Percentiles rank a stretch among this genome's conserved stretches.
Evolutionary conservation across 2,329 filamentous ascomycete species (phyloP).

Genomic region (Pseudonectria foliicola): DNA sequence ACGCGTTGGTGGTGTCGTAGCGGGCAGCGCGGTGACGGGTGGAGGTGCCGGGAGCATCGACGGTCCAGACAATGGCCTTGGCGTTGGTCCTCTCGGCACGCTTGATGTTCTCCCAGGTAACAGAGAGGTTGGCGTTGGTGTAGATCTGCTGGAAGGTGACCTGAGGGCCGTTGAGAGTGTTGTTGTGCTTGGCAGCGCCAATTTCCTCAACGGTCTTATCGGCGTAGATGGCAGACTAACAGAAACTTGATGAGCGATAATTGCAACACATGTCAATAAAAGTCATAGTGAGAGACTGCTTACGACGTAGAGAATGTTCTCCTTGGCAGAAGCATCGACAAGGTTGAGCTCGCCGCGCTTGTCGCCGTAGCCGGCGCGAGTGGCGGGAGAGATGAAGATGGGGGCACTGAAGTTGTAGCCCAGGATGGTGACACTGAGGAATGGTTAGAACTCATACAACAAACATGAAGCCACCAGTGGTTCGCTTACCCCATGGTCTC

Average conservation of each 20-base stretch:
- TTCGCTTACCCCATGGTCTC: conserved; percentile 23
- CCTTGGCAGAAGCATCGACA: conserved; percentile 36
- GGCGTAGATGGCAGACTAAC: conserved; percentile 23
- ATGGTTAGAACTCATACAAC: neutral
- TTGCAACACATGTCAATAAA: too few relatives aligned
- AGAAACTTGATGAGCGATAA: neutral
- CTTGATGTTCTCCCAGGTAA: conserved; percentile 26
- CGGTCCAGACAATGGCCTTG: conserved; percentile 32
- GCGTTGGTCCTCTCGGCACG: conserved; percentile 27
- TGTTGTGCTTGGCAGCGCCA: conserved; percentile 20
- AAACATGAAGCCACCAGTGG: conserved; percentile 1
- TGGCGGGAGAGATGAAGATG: conserved; percentile 42
- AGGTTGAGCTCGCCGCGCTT: conserved; percentile 40
- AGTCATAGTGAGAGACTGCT: neutral
- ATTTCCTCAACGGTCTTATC: conserved; percentile 30
- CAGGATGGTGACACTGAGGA: conserved; percentile 32
- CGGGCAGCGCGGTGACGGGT: conserved; percentile 19
- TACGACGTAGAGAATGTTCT: conserved; percentile 39
- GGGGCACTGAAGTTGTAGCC: conserved; percentile 41
- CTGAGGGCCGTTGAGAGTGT: conserved; percentile 19
- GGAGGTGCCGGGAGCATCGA: conserved; percentile 22
- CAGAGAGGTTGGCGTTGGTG: conserved; percentile 25
- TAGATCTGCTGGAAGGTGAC: conserved; percentile 30
- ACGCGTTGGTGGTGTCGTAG: conserved; percentile 20
- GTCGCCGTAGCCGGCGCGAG: conserved; percentile 36